These are phyloP conservation scores for Pilaira anomala DNA, from an alignment of 192 early-diverging fungal species.

Conservation along the genomic window DNA sequence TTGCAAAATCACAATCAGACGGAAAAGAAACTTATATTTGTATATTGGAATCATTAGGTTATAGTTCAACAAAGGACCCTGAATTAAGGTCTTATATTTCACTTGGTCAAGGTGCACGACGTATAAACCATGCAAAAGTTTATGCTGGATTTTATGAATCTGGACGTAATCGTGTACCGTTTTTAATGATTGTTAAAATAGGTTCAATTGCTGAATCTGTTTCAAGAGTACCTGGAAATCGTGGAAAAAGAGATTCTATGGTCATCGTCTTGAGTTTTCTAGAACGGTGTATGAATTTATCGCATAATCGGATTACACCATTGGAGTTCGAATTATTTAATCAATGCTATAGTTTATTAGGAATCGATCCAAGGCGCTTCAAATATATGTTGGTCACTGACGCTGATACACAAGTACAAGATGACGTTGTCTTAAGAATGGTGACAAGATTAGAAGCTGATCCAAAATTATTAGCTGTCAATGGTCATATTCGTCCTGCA, in stretches of 20 bases:
- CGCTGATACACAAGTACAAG: slow-evolving; percentile 63
- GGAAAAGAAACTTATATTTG: slow-evolving; percentile 54
- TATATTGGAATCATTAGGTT: slow-evolving; percentile 66
- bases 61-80: slow-evolving; percentile 55
- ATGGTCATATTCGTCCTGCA: slow-evolving; percentile 64
- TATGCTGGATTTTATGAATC: slow-evolving; percentile 63
- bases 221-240: slow-evolving; percentile 53
- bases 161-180: slow-evolving; percentile 53
- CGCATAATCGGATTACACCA: slow-evolving; percentile 60
- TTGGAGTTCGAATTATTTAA: slow-evolving; percentile 70
- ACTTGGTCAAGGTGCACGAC: slow-evolving; percentile 44
- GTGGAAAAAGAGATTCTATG: slow-evolving; percentile 90
- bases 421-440: slow-evolving; percentile 49
- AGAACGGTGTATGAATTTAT: slow-evolving; percentile 60
- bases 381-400: slow-evolving; percentile 67
- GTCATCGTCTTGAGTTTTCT: slow-evolving; percentile 83
- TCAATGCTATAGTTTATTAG: slow-evolving; percentile 58
- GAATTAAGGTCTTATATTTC: slow-evolving; percentile 53
- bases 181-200: slow-evolving; percentile 61
- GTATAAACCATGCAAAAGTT: slow-evolving; percentile 67
- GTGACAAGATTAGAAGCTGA: slow-evolving; percentile 55
- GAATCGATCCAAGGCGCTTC: slow-evolving; percentile 60
- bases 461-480: slow-evolving; percentile 57
- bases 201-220: slow-evolving; percentile 39
- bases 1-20: slow-evolving; percentile 57